phyloP scores from a whole-genome alignment of 441 rosid species.

The Syzygium syzygioides region DNA sequence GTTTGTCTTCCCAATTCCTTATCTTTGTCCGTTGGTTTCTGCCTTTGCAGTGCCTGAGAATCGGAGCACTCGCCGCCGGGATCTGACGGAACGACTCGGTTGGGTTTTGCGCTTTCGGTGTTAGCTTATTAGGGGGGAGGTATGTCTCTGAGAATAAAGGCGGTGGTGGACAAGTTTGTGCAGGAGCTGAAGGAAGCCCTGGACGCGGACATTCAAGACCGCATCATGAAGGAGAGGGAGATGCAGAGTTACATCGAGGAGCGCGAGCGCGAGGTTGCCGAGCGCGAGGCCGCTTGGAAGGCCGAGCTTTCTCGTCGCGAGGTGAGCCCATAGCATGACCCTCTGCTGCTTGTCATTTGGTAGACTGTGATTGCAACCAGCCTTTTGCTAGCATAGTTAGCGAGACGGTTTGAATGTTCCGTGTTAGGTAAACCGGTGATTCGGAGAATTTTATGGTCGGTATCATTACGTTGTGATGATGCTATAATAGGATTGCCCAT shows the following conservation, averaged over 20 bases:
- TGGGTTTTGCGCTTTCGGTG: slow-evolving; percentile 1
- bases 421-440: neutral
- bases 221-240: slow-evolving; percentile 98
- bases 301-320: slow-evolving; percentile 98
- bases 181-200: slow-evolving; percentile 93
- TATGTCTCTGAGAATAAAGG: slow-evolving; percentile 87
- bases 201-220: slow-evolving; percentile 91
- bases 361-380: neutral
- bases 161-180: slow-evolving; percentile 93
- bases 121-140: neutral
- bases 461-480: neutral
- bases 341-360: neutral
- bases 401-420: fast-evolving
- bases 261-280: slow-evolving; percentile 99
- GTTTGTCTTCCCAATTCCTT: neutral
- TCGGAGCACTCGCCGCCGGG: neutral
- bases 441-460: neutral
- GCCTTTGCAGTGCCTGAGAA: neutral
- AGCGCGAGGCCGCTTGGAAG: slow-evolving; percentile 99
- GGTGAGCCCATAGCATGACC: slow-evolving; percentile 17
- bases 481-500: neutral
- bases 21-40: neutral
- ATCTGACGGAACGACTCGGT: neutral
- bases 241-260: slow-evolving; percentile 99
- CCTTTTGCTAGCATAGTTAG: neutral